Base-by-base conservation (phyloP, 129 eudicot genomes). In the Pseudognaphalium luteoalbum region DNA sequence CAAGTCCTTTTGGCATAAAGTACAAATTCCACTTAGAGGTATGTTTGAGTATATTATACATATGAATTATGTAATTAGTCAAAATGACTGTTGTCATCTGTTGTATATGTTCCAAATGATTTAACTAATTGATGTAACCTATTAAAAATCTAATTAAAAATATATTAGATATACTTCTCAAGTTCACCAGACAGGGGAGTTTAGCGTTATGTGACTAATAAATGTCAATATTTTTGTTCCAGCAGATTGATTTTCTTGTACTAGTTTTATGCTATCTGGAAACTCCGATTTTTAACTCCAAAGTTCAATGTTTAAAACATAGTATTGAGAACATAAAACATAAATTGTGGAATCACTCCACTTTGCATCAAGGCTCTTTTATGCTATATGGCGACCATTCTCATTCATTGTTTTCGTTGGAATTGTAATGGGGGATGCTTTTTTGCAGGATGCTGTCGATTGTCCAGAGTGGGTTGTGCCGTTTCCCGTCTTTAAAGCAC, bases 381-480 rank as follows among this genome's bases (percentile, higher is more conserved):
- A 16, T 64, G 6, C 69, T 4, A 14, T 10, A 14, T 29, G 44
- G 17, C 70, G 28, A 28, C 21, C 70, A 3, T 65, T 65, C 70
- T 65, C 33, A 65, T 33, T 30, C 21, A 35, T 50, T 50, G 2
- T 62, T 82, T 44, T 41, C 44, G 0, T 39, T 65, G 42, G 63
- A 14, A 60, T 73, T 78, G 72, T 11, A 73, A 67, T 42, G 52
- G 28, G 33, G 33, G 32, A 41, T 63, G 6, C 25, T 69, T 41
- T 78, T 51, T 76, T 86, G 81, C 82, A 95, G 99, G 99, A 95
- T 77, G 99, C 99, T 17, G 99, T 95, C 51, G 99, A 95, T 85
- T 95, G 99, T 79, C 99, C 99, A 4, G 99, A 95, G 77, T 95
- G 99, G 99, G 78, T 95, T 62, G 99, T 95, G 28, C 97, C 99